Percentiles rank a stretch among this genome's conserved stretches.
phyloP scores from a whole-genome alignment of 257 asterid species.

The Verbascum thapsus region DNA sequence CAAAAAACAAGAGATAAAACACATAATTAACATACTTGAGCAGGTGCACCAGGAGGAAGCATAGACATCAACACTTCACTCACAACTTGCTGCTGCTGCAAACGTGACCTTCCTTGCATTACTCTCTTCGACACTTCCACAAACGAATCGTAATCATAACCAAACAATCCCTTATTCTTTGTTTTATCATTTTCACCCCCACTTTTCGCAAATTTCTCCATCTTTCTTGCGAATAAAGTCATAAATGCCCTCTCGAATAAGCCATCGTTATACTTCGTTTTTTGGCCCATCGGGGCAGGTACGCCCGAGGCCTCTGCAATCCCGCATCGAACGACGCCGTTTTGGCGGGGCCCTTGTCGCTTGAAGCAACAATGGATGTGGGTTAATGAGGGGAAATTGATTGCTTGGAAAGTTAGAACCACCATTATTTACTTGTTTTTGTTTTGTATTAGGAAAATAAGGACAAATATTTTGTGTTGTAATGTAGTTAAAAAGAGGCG shows the following conservation, averaged over 20 bases:
- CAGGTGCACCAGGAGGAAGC: constrained; percentile 98
- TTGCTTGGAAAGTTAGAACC: constrained; percentile 48
- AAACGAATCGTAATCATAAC: constrained; percentile 81
- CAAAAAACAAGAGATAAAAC: neutral
- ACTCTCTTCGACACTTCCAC: constrained; percentile 75
- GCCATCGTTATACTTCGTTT: constrained; percentile 84
- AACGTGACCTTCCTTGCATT: constrained; percentile 67
- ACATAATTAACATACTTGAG: constrained; percentile 50
- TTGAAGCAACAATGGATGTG: constrained; percentile 22
- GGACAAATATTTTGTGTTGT: too few species aligned
- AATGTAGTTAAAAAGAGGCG: constrained; percentile 28
- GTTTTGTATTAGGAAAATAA: too few species aligned
- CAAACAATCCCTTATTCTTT: constrained; percentile 55
- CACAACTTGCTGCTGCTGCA: constrained; percentile 83
- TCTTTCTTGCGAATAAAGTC: constrained; percentile 78
- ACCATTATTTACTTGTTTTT: constrained; percentile 35
- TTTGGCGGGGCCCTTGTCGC: neutral
- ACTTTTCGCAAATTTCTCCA: constrained; percentile 70
- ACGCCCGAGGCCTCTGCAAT: constrained; percentile 83
- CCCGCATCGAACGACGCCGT: constrained; percentile 54
- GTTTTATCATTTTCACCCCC: constrained; percentile 23
- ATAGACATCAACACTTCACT: constrained; percentile 86
- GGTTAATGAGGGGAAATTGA: constrained; percentile 30
- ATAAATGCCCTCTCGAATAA: constrained; percentile 78
- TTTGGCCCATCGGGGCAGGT: constrained; percentile 93